Evolutionary conservation across 495 filamentous ascomycete species (phyloP).

Genomic region (Amniculicola lignicola): DNA sequence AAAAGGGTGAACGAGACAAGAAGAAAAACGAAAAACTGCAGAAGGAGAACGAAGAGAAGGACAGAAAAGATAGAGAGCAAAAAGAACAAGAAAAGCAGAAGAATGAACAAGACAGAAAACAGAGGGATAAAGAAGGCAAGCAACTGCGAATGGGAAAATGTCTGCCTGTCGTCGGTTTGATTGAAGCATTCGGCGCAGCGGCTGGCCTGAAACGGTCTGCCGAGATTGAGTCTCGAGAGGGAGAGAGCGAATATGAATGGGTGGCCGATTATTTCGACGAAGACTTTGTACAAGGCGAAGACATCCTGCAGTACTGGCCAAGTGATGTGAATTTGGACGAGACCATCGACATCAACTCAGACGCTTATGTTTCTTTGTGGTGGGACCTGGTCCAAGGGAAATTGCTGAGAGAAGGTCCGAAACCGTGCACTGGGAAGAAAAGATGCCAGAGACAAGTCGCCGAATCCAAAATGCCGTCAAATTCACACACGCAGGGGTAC

Average conservation of each 20-base stretch:
- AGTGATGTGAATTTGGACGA: background rate
- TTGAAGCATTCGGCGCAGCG: background rate
- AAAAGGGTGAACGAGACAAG: background rate
- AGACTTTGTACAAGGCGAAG: slow-evolving; percentile 2
- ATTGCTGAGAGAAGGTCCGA: background rate
- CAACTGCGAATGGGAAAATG: background rate
- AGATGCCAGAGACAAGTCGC: background rate
- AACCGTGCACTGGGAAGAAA: background rate
- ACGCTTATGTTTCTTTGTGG: background rate
- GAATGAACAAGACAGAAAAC: background rate
- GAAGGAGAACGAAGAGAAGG: background rate
- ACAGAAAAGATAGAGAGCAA: background rate
- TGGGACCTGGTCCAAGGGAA: background rate
- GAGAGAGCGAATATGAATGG: background rate
- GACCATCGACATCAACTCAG: background rate
- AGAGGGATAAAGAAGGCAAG: background rate
- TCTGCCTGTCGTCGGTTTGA: background rate
- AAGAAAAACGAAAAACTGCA: background rate
- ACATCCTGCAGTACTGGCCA: slow-evolving; percentile 1
- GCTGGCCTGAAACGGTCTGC: background rate
- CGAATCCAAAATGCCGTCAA: background rate
- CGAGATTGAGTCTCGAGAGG: background rate
- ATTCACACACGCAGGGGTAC: background rate
- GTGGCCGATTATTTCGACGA: slow-evolving; percentile 7
- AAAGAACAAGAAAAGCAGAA: background rate